Percentiles rank a stretch among this genome's conserved stretches.
Conservation (phyloP, 306 rosid genomes). For the Citrullus mucosospermus region DNA sequence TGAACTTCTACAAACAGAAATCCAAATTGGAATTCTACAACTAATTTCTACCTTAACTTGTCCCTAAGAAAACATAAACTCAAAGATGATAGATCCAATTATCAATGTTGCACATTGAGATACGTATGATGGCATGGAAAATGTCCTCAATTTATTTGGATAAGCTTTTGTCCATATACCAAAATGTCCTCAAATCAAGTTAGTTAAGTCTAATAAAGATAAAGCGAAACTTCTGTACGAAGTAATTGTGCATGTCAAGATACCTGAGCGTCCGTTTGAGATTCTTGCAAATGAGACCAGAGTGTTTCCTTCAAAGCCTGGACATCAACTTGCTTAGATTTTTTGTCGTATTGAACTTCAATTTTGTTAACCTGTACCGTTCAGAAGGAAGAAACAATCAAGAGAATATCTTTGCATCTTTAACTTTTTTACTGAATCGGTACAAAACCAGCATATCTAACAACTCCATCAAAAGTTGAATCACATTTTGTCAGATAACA, state of each 20-base stretch:
- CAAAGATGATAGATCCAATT: not conserved
- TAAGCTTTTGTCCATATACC: not conserved
- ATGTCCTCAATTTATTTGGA: not conserved
- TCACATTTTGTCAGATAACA: not conserved
- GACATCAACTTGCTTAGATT: slow-evolving; percentile 90
- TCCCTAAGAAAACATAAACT: not conserved
- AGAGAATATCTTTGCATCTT: slow-evolving; percentile 1
- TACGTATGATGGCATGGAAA: not conserved
- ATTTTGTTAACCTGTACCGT: slow-evolving; percentile 68
- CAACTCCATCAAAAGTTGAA: not conserved
- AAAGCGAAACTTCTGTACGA: not conserved
- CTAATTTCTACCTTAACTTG: not conserved
- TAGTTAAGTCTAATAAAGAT: not conserved
- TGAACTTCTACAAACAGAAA: not conserved
- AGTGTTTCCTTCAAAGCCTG: slow-evolving; percentile 70
- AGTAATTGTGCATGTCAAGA: slow-evolving; percentile 6
- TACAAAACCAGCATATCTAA: not conserved
- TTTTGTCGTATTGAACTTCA: slow-evolving; percentile 87
- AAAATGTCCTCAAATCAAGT: not conserved
- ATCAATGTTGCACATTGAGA: not conserved
- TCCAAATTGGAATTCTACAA: slow-evolving; percentile 6
- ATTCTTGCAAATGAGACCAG: slow-evolving; percentile 66
- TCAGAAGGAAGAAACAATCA: slow-evolving; percentile 15
- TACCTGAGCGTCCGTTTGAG: slow-evolving; percentile 43
- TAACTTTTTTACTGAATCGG: not conserved